Conservation (phyloP, 257 asterid species). For the Salvia splendens region DNA sequence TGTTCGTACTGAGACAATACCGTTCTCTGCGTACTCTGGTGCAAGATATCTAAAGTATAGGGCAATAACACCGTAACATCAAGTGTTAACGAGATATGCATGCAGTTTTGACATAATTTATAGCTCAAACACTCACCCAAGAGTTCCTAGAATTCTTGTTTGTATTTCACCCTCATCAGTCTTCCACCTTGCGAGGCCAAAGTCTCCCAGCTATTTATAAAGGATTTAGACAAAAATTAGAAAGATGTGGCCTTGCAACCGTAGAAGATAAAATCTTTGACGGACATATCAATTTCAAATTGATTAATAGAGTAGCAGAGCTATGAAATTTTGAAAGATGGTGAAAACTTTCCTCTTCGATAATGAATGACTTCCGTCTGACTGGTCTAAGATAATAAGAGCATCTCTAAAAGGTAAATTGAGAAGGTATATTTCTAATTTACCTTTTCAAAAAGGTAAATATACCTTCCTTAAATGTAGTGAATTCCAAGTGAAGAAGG, state of each 20-base stretch:
- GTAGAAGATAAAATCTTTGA: background rate
- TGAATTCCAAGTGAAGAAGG: too few relatives aligned
- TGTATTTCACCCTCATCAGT: slow-evolving; percentile 45
- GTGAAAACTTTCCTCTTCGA: slow-evolving; percentile 14
- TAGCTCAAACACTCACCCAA: slow-evolving; percentile 54
- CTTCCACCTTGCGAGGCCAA: slow-evolving; percentile 86
- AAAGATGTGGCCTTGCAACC: slow-evolving; percentile 13
- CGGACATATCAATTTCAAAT: background rate
- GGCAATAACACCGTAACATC: slow-evolving; percentile 19
- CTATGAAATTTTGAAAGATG: background rate
- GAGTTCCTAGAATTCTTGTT: slow-evolving; percentile 67
- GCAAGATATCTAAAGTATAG: slow-evolving; percentile 65
- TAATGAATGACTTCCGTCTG: background rate
- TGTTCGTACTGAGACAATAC: slow-evolving; percentile 69
- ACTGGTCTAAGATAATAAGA: background rate
- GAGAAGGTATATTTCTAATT: too few relatives aligned
- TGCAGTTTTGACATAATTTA: slow-evolving; percentile 10
- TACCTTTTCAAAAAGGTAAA: too few relatives aligned
- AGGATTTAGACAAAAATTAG: slow-evolving; percentile 18
- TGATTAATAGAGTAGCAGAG: slow-evolving; percentile 3
- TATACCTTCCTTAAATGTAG: too few relatives aligned
- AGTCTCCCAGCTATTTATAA: slow-evolving; percentile 65
- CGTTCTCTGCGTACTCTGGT: slow-evolving; percentile 76
- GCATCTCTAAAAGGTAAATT: too few relatives aligned
- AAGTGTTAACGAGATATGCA: slow-evolving; percentile 8